These are phyloP conservation scores for Cucumis variabilis DNA, from an alignment of 331 rosid species.

Conservation along the genomic window DNA sequence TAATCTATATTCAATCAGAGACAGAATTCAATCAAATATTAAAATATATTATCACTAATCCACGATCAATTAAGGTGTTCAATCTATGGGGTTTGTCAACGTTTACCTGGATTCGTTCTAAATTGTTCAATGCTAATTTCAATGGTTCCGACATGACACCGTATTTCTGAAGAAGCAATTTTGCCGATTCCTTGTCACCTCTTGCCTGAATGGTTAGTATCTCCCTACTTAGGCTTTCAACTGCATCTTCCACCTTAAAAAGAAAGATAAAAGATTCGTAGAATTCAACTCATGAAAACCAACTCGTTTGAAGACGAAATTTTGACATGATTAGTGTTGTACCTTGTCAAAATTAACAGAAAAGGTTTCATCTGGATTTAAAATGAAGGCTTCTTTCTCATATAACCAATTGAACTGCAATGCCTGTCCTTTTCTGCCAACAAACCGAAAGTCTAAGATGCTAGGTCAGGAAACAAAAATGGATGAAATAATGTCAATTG, in stretches of 20 bases:
- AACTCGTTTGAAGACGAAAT: slow-evolving; percentile 23
- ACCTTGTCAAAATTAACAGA: slow-evolving; percentile 91
- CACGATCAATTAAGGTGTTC: not conserved
- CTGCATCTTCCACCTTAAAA: slow-evolving; percentile 77
- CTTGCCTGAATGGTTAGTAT: slow-evolving; percentile 91
- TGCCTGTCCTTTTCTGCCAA: slow-evolving; percentile 94
- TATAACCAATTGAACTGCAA: slow-evolving; percentile 94
- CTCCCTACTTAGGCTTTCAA: slow-evolving; percentile 86
- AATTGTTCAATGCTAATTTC: slow-evolving; percentile 61
- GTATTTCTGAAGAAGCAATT: slow-evolving; percentile 72
- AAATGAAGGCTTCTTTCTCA: slow-evolving; percentile 79
- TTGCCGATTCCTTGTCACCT: slow-evolving; percentile 90
- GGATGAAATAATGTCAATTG: slow-evolving; percentile 22
- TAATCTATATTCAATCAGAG: not conserved
- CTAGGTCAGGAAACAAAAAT: slow-evolving; percentile 29
- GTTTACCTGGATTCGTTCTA: slow-evolving; percentile 78
- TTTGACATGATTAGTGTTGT: slow-evolving; percentile 26
- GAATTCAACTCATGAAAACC: not conserved
- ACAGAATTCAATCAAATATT: not conserved
- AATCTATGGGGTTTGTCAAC: not conserved
- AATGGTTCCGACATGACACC: slow-evolving; percentile 65
- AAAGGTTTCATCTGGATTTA: slow-evolving; percentile 61
- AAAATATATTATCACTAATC: no score
- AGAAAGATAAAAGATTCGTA: not conserved
- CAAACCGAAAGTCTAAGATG: slow-evolving; percentile 37